Conservation (phyloP, 2,329 filamentous ascomycete genomes). For the Aureobasidium pullulans region DNA sequence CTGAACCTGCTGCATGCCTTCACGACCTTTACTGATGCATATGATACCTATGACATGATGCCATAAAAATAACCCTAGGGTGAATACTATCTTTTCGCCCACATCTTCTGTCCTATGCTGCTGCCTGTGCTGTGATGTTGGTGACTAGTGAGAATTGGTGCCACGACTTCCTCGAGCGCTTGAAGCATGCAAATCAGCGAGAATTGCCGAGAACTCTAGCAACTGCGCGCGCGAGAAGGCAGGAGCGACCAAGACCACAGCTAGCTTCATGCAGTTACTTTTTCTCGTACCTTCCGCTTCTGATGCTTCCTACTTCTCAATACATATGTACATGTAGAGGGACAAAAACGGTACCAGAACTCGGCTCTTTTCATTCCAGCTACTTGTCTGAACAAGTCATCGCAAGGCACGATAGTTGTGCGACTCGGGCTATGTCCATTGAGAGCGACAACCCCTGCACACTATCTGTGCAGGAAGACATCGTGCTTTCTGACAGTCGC, state of each 20-base stretch:
- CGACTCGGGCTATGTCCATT: too few species aligned
- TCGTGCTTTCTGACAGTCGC: too few species aligned
- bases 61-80: background rate
- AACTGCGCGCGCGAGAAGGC: background rate
- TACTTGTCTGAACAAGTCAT: too few species aligned
- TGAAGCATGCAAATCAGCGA: background rate
- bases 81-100: background rate
- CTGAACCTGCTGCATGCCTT: background rate
- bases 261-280: background rate
- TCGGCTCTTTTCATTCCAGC: too few species aligned
- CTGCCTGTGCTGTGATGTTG: background rate
- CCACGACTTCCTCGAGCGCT: too few species aligned
- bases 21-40: background rate
- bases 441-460: too few species aligned
- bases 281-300: background rate
- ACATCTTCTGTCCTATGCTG: background rate
- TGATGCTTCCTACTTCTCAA: background rate
- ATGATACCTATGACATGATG: conserved; percentile 1
- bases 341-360: too few species aligned
- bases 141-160: background rate
- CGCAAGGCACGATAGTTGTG: too few species aligned
- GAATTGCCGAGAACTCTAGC: background rate
- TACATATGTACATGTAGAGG: background rate
- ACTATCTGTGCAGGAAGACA: too few species aligned
- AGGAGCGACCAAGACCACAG: background rate